Percentiles rank a stretch among this genome's conserved stretches.
Conservation (phyloP, 306 rosid species). For the Corylus americana region DNA sequence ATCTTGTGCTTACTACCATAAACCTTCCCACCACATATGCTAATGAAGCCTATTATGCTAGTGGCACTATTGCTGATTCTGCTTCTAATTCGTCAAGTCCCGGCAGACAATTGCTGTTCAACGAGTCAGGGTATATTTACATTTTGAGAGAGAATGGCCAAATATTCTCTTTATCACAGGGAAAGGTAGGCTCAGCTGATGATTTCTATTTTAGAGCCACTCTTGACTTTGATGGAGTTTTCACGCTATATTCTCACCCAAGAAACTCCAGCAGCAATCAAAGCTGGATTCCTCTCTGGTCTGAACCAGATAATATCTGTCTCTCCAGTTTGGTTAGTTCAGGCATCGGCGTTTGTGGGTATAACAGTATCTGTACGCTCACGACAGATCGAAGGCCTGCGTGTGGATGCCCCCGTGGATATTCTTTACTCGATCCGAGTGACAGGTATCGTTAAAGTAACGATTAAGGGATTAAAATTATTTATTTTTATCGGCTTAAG, state of each 20-base stretch:
- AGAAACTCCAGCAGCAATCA: constrained; percentile 12
- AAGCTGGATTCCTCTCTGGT: constrained; percentile 21
- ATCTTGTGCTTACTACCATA: constrained; percentile 19
- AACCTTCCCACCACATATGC: background rate
- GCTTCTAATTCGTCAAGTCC: constrained; percentile 1
- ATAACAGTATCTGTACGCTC: constrained; percentile 45
- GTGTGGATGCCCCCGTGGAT: constrained; percentile 45
- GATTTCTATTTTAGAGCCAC: constrained; percentile 42
- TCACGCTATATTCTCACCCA: constrained; percentile 32
- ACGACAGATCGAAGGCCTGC: constrained; percentile 26
- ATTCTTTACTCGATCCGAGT: constrained; percentile 33
- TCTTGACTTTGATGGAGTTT: constrained; percentile 53
- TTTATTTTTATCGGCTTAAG: too few species aligned
- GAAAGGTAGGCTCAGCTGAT: background rate
- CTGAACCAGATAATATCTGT: constrained; percentile 38
- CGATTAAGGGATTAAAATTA: too few species aligned
- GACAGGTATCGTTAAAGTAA: background rate
- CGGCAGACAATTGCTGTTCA: constrained; percentile 40
- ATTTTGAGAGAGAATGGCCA: constrained; percentile 31
- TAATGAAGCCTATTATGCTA: background rate
- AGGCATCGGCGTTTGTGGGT: constrained; percentile 50
- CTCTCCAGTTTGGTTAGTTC: accelerated
- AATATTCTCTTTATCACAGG: background rate
- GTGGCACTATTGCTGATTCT: background rate
- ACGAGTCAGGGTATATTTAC: constrained; percentile 36